Conservation (phyloP, 2,329 filamentous ascomycete species). For the Aspergillus hortae region DNA sequence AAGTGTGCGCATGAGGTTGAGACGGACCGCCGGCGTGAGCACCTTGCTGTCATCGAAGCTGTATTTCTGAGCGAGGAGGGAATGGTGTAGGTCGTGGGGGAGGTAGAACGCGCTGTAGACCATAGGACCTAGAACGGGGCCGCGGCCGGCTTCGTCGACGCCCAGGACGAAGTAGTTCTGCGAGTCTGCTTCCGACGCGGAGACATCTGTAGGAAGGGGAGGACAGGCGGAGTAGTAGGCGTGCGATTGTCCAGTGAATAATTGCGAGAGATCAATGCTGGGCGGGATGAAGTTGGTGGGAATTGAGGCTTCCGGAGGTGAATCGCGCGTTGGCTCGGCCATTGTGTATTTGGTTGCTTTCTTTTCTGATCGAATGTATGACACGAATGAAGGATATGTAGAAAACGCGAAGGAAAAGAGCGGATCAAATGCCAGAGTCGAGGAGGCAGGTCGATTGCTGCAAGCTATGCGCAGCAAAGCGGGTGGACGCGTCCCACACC, state of each 20-base stretch:
- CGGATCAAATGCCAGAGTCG: background rate
- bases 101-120: constrained; percentile 70
- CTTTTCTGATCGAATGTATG: too few species aligned
- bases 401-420: background rate
- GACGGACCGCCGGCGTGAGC: constrained; percentile 74
- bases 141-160: constrained; percentile 89
- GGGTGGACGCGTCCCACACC: constrained; percentile 30
- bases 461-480: background rate
- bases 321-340: constrained; percentile 30
- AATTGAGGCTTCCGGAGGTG: constrained; percentile 29
- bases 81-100: constrained; percentile 60
- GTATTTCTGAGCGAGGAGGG: constrained; percentile 72
- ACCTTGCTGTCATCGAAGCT: constrained; percentile 96
- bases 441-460: background rate
- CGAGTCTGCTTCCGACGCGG: background rate
- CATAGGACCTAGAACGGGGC: constrained; percentile 81
- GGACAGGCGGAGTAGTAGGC: constrained; percentile 69
- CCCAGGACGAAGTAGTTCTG: constrained; percentile 58
- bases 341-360: constrained; percentile 19
- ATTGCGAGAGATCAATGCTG: constrained; percentile 56
- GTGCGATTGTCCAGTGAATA: constrained; percentile 66
- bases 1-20: constrained; percentile 65
- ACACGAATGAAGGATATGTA: background rate
- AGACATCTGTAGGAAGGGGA: constrained; percentile 38
- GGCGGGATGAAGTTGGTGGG: constrained; percentile 60